Evolutionary conservation across 108 stramenopile genomes (phyloP), one percentile per base, ranked within the genome.

Genomic region (Seminavis robusta): DNA sequence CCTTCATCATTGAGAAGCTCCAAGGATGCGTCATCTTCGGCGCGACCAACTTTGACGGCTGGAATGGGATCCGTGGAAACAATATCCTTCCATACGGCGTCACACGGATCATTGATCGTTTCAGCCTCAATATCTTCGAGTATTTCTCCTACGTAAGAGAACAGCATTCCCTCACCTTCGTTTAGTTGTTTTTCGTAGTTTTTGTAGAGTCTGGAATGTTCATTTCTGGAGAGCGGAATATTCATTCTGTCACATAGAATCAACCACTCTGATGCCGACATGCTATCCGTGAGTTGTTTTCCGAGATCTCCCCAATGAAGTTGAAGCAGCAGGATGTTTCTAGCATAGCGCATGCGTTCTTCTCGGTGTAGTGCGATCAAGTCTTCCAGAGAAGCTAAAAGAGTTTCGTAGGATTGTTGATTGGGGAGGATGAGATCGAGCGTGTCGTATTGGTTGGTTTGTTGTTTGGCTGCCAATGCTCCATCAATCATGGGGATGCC

Each of bases 391-490:
- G 80, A 64, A 39, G 41, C 60, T 4, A 74, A 20, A 23, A 85
- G 57, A 17, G 65, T 37, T 20, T 79, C 66, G 42, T 59, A 83
- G 44, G 80, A 73, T 15, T 42, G 24, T 11, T 65, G 51, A 24
- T 73, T 57, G 0, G 81, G 77, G 16, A 89, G 65, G 55, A 84
- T 73, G 25, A 89, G 56, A 71, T 89, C 88, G 33, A 89, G 48
- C 7, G 78, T 74, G 65, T 84, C 83, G 20, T 53, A 40, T 44
- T 42, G 29, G 17, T 43, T 31, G n/a, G 28, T 43, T 0, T 65
- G 32, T 7, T 31, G 27, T 24, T 23, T 50, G 16, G 65, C 59
- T 16, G 42, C 53, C 34, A 15, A 23, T 33, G 21, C 37, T 41
- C 40, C 45, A 17, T 59, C 59, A 41, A 56, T 47, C 31, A 65